These are phyloP conservation scores for Rhodotorula glutinis DNA, from an alignment of 1,284 basidiomycete genomes.

Conservation along the genomic window DNA sequence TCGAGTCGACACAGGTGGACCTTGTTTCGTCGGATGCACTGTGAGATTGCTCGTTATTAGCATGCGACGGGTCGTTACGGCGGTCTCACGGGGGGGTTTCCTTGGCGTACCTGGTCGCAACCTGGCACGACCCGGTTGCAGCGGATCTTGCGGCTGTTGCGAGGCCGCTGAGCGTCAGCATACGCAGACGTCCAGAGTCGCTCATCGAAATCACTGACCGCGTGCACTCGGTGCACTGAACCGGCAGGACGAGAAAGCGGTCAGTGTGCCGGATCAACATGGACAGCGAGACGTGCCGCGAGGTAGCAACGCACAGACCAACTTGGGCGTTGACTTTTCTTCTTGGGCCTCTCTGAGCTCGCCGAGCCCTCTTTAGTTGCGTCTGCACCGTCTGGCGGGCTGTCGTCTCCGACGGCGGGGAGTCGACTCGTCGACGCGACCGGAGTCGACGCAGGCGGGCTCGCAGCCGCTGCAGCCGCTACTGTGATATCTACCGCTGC, in stretches of 20 bases:
- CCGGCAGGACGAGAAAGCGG: not conserved
- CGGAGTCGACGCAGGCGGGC: not conserved
- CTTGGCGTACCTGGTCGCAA: conserved; percentile 13
- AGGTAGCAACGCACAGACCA: conserved; percentile 3
- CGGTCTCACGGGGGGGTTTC: too few species aligned
- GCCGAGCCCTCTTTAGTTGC: not conserved
- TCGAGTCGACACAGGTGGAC: conserved; percentile 12
- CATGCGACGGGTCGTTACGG: too few species aligned
- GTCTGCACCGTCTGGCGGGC: not conserved
- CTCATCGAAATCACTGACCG: not conserved
- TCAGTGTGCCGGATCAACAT: conserved; percentile 2
- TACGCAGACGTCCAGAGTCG: too few species aligned
- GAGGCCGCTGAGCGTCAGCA: not conserved
- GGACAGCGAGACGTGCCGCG: not conserved
- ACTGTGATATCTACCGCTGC: not conserved
- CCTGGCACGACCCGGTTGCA: conserved; percentile 28
- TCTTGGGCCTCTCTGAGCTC: not conserved
- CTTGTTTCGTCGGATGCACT: conserved; percentile 35
- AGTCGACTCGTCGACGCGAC: not conserved
- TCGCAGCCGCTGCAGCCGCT: not conserved
- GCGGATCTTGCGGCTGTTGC: conserved; percentile 29
- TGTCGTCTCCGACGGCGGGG: not conserved
- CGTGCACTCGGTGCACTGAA: conserved; percentile 33
- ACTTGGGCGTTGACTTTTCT: conserved; percentile 5
- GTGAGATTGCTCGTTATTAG: not conserved